Conservation (phyloP, 257 asterid species). For the Eucommia ulmoides region DNA sequence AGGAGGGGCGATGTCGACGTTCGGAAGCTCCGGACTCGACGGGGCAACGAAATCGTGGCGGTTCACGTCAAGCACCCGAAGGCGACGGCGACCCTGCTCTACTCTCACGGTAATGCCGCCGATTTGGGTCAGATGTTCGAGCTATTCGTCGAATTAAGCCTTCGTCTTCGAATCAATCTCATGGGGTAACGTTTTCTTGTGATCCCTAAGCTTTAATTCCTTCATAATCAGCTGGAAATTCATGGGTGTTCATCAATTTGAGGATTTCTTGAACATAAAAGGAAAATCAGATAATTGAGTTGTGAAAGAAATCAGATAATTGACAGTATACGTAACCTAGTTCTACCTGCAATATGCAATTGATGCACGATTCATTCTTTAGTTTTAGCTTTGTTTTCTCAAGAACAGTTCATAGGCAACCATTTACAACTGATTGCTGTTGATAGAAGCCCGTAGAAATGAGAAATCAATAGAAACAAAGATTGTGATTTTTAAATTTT, state of each 20-base stretch:
- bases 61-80: conserved; percentile 76
- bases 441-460: no score
- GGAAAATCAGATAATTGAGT: no score
- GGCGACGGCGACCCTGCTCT: conserved; percentile 77
- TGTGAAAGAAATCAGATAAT: no score
- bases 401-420: no score
- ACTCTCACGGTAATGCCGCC: conserved; percentile 98
- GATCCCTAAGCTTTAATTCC: conserved; percentile 2
- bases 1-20: conserved; percentile 70
- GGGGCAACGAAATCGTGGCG: conserved; percentile 85
- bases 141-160: conserved; percentile 88
- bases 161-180: conserved; percentile 80
- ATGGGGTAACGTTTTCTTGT: conserved; percentile 51
- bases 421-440: no score
- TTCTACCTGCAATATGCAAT: no score
- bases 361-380: no score
- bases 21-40: conserved; percentile 70
- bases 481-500: no score
- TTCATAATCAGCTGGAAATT: background rate
- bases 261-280: background rate
- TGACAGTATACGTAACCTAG: no score
- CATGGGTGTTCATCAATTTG: background rate
- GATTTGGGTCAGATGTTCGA: conserved; percentile 99
- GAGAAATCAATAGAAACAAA: no score
- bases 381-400: no score